phyloP scores from a whole-genome alignment of 495 filamentous ascomycete genomes.

The Chaetomium cochliodes region DNA sequence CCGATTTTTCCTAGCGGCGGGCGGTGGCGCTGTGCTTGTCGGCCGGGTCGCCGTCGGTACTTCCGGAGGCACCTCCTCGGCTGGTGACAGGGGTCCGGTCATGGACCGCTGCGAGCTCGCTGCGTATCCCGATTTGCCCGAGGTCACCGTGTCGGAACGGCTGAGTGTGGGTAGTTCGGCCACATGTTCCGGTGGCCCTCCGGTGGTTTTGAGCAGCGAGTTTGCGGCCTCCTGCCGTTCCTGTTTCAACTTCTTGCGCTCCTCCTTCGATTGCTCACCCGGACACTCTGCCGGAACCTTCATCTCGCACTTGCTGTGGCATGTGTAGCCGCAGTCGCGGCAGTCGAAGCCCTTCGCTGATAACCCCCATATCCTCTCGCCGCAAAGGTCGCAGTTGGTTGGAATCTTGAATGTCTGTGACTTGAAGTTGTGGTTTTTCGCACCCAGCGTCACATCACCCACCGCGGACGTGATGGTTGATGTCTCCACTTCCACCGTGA shows the following conservation, averaged over 20 bases:
- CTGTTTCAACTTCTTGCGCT: slow-evolving; percentile 85
- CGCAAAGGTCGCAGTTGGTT: slow-evolving; percentile 95
- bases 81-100: slow-evolving; percentile 55
- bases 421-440: slow-evolving; percentile 94
- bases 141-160: slow-evolving; percentile 89
- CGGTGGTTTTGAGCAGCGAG: slow-evolving; percentile 47
- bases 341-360: slow-evolving; percentile 96
- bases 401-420: slow-evolving; percentile 97
- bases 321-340: slow-evolving; percentile 93
- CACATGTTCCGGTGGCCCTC: slow-evolving; percentile 38
- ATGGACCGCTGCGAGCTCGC: slow-evolving; percentile 74
- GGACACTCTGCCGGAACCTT: slow-evolving; percentile 96
- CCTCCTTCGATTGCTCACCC: slow-evolving; percentile 88
- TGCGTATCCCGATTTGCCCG: slow-evolving; percentile 84
- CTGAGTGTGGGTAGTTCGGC: slow-evolving; percentile 59
- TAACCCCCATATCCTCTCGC: slow-evolving; percentile 93
- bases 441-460: slow-evolving; percentile 86
- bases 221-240: slow-evolving; percentile 79
- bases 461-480: slow-evolving; percentile 81
- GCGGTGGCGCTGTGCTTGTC: slow-evolving; percentile 21
- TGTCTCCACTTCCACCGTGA: slow-evolving; percentile 89
- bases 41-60: slow-evolving; percentile 37
- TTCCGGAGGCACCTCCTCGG: slow-evolving; percentile 43
- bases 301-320: slow-evolving; percentile 98
- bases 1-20: slow-evolving; percentile 57